A percentile compares a stretch with the other conserved stretches of the same genome.
Conservation (phyloP, 176 grass and related monocot genomes). For the Bothriochloa decipiens region DNA sequence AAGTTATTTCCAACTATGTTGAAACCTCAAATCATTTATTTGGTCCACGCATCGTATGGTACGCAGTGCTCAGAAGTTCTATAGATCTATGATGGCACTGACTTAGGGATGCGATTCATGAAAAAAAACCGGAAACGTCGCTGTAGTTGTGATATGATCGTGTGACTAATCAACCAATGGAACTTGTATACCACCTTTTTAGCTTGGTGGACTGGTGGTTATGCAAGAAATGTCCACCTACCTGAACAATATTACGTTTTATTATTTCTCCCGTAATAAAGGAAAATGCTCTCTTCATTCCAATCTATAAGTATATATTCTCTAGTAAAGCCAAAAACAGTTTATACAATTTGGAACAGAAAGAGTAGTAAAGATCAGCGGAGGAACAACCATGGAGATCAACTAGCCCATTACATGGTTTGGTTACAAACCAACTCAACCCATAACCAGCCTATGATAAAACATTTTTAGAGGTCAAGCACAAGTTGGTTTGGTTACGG, state of each 20-base stretch:
- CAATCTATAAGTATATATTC: too few species aligned
- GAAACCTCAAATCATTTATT: neutral
- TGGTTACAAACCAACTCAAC: too few species aligned
- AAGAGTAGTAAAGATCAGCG: too few species aligned
- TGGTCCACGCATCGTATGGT: neutral
- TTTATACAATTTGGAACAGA: too few species aligned
- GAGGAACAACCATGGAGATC: too few species aligned
- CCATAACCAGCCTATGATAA: too few species aligned
- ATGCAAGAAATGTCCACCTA: neutral
- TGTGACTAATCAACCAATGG: neutral
- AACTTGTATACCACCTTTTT: neutral
- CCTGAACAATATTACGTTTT: neutral
- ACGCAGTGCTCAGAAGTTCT: neutral
- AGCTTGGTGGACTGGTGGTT: neutral
- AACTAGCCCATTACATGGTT: too few species aligned
- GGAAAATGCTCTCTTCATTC: too few species aligned
- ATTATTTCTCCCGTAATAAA: too few species aligned
- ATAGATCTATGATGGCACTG: neutral
- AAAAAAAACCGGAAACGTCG: neutral
- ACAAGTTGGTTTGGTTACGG: too few species aligned
- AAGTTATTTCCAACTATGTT: neutral
- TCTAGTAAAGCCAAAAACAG: too few species aligned
- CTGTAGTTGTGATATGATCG: neutral
- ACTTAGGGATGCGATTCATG: neutral
- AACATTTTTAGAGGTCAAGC: too few species aligned